A percentile compares a stretch with the other conserved stretches of the same genome.
Evolutionary conservation across 345 rosid species (phyloP).

Genomic region (Eucalyptus polybractea): DNA sequence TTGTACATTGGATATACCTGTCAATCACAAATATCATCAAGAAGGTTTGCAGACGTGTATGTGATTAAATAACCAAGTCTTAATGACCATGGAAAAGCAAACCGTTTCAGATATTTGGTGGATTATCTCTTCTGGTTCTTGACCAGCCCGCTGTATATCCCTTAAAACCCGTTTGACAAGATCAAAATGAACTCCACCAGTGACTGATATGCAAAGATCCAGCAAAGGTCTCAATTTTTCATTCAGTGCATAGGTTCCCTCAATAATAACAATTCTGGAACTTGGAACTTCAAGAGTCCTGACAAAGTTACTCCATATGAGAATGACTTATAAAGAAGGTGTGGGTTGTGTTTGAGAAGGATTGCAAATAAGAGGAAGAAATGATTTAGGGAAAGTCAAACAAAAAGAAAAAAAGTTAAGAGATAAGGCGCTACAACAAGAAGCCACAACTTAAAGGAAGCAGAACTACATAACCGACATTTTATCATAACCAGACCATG

Average conservation of each 20-base stretch:
- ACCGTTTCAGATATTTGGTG: conserved; percentile 99
- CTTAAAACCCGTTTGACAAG: conserved; percentile 95
- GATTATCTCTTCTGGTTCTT: conserved; percentile 95
- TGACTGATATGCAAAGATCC: conserved; percentile 86
- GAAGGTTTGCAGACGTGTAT: background rate
- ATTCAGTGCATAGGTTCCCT: conserved; percentile 93
- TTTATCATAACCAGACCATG: background rate
- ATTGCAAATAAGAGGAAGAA: background rate
- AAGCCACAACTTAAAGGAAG: background rate
- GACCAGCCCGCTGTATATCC: conserved; percentile 97
- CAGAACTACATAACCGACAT: background rate
- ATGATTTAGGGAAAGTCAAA: background rate
- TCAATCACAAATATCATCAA: background rate
- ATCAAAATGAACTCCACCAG: conserved; percentile 98
- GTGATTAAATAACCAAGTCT: background rate
- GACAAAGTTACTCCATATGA: background rate
- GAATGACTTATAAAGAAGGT: background rate
- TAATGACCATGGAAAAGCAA: background rate
- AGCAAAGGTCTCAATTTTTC: conserved; percentile 78
- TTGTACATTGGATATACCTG: conserved; percentile 99
- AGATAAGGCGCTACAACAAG: background rate
- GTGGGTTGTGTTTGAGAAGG: background rate
- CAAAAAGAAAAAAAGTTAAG: background rate
- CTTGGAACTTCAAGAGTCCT: conserved; percentile 87
- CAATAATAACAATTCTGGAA: conserved; percentile 87